phyloP scores from a whole-genome alignment of 164 flowering plant genomes.

The Pachysandra terminalis region DNA sequence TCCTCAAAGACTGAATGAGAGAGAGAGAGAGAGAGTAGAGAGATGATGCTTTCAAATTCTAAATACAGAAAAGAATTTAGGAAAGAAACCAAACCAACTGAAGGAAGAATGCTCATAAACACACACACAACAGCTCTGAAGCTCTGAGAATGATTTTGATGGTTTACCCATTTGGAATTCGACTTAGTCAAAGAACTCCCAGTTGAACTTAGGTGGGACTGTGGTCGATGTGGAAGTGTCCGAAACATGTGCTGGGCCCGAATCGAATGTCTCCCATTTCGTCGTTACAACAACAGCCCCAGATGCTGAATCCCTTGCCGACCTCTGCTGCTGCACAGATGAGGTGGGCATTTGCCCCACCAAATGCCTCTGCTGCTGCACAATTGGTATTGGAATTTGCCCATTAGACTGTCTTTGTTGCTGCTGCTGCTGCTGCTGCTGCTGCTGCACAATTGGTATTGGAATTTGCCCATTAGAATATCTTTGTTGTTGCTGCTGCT shows the following conservation, averaged over 20 bases:
- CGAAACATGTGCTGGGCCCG: constrained; percentile 19
- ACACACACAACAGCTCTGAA: constrained; percentile 18
- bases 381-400: neutral
- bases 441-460: constrained; percentile 14
- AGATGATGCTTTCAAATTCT: constrained; percentile 26
- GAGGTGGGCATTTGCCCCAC: too few species aligned
- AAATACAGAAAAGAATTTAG: constrained; percentile 40
- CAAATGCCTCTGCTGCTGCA: neutral
- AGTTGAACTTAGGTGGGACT: constrained; percentile 33
- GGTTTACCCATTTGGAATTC: neutral
- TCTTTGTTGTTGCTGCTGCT: neutral
- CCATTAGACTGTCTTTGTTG: constrained; percentile 21
- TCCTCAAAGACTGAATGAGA: neutral
- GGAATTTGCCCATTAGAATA: neutral
- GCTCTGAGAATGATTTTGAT: neutral
- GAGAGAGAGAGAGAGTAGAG: neutral
- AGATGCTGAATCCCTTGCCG: constrained; percentile 2
- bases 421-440: constrained; percentile 19
- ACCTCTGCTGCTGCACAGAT: neutral
- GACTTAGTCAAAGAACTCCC: constrained; percentile 48
- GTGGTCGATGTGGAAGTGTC: constrained; percentile 21
- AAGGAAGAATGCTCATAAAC: constrained; percentile 13
- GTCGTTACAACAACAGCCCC: constrained; percentile 48
- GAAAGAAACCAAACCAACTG: neutral
- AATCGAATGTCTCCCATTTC: constrained; percentile 64